Conservation (phyloP, 1,284 basidiomycete genomes). For the Naganishia albida region DNA sequence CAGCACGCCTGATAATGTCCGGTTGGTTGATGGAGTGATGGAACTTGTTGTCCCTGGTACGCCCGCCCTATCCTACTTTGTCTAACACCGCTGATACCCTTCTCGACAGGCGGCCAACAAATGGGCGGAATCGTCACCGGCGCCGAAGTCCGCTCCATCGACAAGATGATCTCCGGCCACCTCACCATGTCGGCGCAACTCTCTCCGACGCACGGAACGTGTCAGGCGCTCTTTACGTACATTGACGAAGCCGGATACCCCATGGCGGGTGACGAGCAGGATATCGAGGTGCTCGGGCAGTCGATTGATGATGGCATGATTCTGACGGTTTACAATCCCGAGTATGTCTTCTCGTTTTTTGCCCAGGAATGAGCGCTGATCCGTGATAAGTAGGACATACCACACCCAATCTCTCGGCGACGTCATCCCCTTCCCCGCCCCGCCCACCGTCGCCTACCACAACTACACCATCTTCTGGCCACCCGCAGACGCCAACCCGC, state of each 20-base stretch:
- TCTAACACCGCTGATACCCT: background rate
- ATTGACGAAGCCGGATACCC: slow-evolving; percentile 14
- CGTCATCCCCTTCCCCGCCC: slow-evolving; percentile 31
- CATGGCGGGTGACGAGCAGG: slow-evolving; percentile 34
- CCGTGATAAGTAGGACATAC: slow-evolving; percentile 4
- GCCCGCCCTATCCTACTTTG: background rate
- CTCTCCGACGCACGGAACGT: slow-evolving; percentile 1
- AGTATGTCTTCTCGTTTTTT: slow-evolving; percentile 18
- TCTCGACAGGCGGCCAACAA: slow-evolving; percentile 8
- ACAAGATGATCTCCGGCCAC: slow-evolving; percentile 16
- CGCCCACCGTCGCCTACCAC: slow-evolving; percentile 32
- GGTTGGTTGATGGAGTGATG: slow-evolving; percentile 3
- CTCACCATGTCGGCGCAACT: slow-evolving; percentile 11
- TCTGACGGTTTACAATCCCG: slow-evolving; percentile 32
- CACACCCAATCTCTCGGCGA: slow-evolving; percentile 7
- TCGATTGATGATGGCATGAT: slow-evolving; percentile 31
- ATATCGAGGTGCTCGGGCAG: slow-evolving; percentile 34
- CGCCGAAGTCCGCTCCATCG: slow-evolving; percentile 3
- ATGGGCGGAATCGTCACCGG: slow-evolving; percentile 10
- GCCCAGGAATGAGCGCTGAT: background rate
- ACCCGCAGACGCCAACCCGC: slow-evolving; percentile 2
- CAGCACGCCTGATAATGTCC: slow-evolving; percentile 6
- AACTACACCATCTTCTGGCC: slow-evolving; percentile 37
- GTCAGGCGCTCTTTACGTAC: slow-evolving; percentile 14
- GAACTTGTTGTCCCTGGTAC: slow-evolving; percentile 10